Base-by-base conservation (phyloP, 164 flowering plant species). In the Kingdonia uniflora region DNA sequence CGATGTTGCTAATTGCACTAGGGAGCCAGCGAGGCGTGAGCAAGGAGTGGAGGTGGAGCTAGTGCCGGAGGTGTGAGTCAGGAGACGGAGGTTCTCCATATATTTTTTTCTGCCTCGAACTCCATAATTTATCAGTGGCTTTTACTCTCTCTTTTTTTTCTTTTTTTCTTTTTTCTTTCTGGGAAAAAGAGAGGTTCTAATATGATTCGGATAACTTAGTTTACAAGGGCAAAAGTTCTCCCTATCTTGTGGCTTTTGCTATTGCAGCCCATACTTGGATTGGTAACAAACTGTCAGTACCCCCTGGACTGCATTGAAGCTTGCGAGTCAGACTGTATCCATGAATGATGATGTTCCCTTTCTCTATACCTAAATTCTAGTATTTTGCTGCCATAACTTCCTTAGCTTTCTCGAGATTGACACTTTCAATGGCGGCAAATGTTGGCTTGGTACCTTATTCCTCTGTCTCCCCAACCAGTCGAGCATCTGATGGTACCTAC, bases 221-320 rank as follows among this genome's bases (percentile, higher is more conserved):
- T 29, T 29, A 8, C 8, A 8, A 29, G 35, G 35, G 8, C 4
- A 29, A 29, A 29, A 20, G 35, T 14, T 4, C 23, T 26, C 10
- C 39, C 14, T 67, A 84, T 92, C 87, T 85, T 64, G 80, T 62
- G 41, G 61, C 70, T 11, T 71, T 49, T 5, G 87, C 75, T 54
- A 84, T 84, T 51, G 79, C 72, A 42, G 80, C 79, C 97, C 95
- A 89, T 16, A 69, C 52, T 54, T 76, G 60, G 19, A 89, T 62
- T 1, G 95, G 92, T 21, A 89, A 66, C 74, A 84, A 78, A 77
- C 97, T 84, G 63, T 86, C 97, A 29, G 76, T 54, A 63, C 15
- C 97, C 97, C 45, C 56, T 75, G 10, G 92, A 82, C 65, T 84
- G 92, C 97, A 89, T 86, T 48, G 87, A 81, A 37, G 97, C 95